Conservation (phyloP, 1,284 basidiomycete species). For the Moesziomyces sp. region DNA sequence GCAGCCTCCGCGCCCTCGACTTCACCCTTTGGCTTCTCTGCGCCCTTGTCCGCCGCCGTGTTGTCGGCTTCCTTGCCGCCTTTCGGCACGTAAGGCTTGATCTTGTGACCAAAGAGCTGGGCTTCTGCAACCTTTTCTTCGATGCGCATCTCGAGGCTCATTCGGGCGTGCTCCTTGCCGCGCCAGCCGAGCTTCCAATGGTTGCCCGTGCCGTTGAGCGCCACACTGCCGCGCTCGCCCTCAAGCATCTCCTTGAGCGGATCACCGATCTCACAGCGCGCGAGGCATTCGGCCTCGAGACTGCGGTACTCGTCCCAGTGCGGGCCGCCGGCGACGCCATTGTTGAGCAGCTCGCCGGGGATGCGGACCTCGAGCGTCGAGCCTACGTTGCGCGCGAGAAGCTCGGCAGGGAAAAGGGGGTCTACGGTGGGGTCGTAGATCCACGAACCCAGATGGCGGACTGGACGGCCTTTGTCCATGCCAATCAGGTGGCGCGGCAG, state of each 20-base stretch:
- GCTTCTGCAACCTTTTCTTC: slow-evolving; percentile 41
- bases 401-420: slow-evolving; percentile 61
- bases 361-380: slow-evolving; percentile 66
- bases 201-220: slow-evolving; percentile 30
- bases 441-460: slow-evolving; percentile 62
- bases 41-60: slow-evolving; percentile 2
- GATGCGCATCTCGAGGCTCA: slow-evolving; percentile 53
- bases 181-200: slow-evolving; percentile 64
- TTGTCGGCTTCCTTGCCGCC: slow-evolving; percentile 1
- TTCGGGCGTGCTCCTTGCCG: slow-evolving; percentile 59
- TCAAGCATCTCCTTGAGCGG: slow-evolving; percentile 35
- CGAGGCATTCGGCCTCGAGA: slow-evolving; percentile 24
- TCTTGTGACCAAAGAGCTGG: slow-evolving; percentile 29
- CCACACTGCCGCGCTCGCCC: slow-evolving; percentile 13
- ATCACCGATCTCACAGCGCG: slow-evolving; percentile 31
- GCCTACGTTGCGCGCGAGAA: slow-evolving; percentile 62
- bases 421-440: slow-evolving; percentile 58
- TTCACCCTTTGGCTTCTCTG: not conserved
- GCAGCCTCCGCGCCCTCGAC: slow-evolving; percentile 2
- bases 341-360: slow-evolving; percentile 48
- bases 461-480: slow-evolving; percentile 59
- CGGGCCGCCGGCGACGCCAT: slow-evolving; percentile 24
- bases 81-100: not conserved
- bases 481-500: slow-evolving; percentile 54
- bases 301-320: slow-evolving; percentile 29